Evolutionary conservation across 2,329 filamentous ascomycete species (phyloP), one percentile per base, ranked within the genome.

Genomic region (Knufia fluminis): DNA sequence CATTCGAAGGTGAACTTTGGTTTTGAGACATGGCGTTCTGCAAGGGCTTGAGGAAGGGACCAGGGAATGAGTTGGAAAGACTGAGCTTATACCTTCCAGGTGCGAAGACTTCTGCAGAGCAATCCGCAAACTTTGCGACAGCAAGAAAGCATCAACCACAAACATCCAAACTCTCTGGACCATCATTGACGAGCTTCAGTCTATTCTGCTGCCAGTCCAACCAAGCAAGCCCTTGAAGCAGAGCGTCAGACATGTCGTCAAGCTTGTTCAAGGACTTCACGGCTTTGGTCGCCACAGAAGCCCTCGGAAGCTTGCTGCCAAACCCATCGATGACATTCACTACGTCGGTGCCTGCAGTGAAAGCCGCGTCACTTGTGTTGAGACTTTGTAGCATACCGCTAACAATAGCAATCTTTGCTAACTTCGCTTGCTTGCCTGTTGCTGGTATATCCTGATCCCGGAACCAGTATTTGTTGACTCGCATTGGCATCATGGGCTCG

Each of bases 191-290:
- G 16, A 48, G 33, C 24, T 31, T 48, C 20, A 26, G 26, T 9
- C 45, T 2, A 35, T 54, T 56, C 16, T 56, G 52, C 61, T 88
- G 79, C 87, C 87, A 94, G 52, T 80, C 74, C 32, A 87, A 65
- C 80, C 85, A 91, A 2, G 85, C 82, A 51, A 87, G 72, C 1
- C 81, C 87, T 64, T 94, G 87, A 48, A 92, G 63, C 22, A 92
- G 68, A 62, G 82, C 85, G 68, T 94, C 87, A 0, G 86, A 84
- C 44, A 94, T 67, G 68, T 94, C 87, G 64, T 94, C 87, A 47
- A 91, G 65, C 65, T 92, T 92, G n/a, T 58, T 59, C 19, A 61
- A 38, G n/a, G 55, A 52, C 46, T 42, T 33, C 1, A 20, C 19
- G n/a, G 38, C 43, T 33, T 44, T 35, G 16, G n/a, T 38, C 17